Percentiles rank a stretch among this genome's conserved stretches.
Conservation (phyloP, 169 alveolate genomes). For the Eimeria praecox region DNA sequence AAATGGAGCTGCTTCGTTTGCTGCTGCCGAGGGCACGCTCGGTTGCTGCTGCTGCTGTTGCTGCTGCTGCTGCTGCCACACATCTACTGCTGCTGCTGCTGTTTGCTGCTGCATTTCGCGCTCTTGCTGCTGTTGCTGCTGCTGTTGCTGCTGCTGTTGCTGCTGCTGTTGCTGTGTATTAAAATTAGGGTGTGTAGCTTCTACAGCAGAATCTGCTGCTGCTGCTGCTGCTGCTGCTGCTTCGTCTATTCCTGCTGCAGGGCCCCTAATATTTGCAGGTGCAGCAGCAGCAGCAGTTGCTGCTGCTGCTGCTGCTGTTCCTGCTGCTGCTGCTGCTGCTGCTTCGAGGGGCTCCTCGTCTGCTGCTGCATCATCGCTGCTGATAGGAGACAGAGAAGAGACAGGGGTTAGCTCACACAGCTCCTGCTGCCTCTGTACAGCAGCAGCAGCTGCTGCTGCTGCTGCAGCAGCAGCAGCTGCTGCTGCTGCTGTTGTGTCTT, state of each 20-base stretch:
- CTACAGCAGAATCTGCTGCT: background rate
- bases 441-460: background rate
- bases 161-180: background rate
- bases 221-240: background rate
- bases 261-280: background rate
- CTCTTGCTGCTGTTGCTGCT: background rate
- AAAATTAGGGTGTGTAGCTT: background rate
- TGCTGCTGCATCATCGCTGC: conserved; percentile 17
- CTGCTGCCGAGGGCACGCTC: background rate
- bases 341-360: background rate
- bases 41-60: background rate
- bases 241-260: background rate
- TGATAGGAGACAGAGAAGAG: background rate
- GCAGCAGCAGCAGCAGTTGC: background rate
- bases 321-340: background rate
- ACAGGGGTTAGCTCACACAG: background rate
- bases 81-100: conserved; percentile 24
- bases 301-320: background rate
- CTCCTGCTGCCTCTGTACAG: background rate
- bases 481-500: conserved; percentile 17
- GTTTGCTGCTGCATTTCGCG: too few relatives aligned
- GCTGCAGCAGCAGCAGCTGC: background rate
- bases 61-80: background rate
- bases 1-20: background rate
- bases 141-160: conserved; percentile 14